phyloP scores from a whole-genome alignment of 78 protist genomes.

The Goniomonas avonlea region DNA sequence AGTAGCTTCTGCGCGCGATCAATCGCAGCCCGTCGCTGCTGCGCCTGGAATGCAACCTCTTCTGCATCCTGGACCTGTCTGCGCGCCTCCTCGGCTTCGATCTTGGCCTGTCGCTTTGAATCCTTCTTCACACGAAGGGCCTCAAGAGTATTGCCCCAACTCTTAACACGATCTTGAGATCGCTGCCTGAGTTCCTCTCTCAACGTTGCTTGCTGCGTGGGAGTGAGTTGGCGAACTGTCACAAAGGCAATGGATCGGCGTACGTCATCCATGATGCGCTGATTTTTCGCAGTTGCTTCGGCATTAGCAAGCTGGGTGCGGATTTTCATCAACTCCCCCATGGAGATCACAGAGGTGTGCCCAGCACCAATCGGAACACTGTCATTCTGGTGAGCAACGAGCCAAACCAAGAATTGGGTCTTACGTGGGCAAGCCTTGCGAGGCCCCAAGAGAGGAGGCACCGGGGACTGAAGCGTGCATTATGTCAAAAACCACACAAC shows the following conservation, averaged over 20 bases:
- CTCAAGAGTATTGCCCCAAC: conserved; percentile 12
- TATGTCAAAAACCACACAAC: no score
- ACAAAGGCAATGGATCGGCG: no score
- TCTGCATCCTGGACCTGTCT: neutral
- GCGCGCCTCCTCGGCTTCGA: neutral
- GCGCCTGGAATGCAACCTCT: conserved; percentile 10
- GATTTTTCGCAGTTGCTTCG: no score
- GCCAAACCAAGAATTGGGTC: no score
- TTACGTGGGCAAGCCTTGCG: no score
- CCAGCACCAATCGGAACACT: no score
- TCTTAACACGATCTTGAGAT: neutral
- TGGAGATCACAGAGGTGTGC: no score
- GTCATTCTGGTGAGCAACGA: no score
- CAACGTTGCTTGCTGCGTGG: neutral
- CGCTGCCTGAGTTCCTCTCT: neutral
- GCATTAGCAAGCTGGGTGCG: no score
- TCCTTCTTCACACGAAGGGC: conserved; percentile 1
- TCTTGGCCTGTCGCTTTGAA: neutral
- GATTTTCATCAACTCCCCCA: no score
- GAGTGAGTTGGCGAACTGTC: neutral
- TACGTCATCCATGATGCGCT: neutral
- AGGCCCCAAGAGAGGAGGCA: no score
- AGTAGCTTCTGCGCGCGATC: neutral
- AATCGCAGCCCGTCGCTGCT: neutral
- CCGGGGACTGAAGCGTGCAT: no score